Evolutionary conservation across 2,329 filamentous ascomycete species (phyloP).

Genomic region (Botrytis fabae): DNA sequence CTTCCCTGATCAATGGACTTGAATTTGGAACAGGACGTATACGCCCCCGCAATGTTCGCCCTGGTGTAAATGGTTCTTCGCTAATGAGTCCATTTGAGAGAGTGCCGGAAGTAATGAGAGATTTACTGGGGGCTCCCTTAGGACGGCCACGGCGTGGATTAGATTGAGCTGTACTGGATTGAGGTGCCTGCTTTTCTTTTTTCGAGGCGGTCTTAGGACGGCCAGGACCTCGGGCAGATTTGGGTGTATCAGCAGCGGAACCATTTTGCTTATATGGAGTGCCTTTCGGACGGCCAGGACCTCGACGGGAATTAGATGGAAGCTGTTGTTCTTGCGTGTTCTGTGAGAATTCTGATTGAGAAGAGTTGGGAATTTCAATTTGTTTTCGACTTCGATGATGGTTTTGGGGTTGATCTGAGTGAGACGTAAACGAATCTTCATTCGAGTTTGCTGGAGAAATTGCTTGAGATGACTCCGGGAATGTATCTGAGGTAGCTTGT

Average conservation of each 20-base stretch:
- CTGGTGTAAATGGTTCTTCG: neutral
- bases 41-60: neutral
- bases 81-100: neutral
- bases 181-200: neutral
- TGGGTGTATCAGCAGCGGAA: neutral
- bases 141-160: slow-evolving; percentile 2
- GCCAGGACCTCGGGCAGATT: neutral
- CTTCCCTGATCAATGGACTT: neutral
- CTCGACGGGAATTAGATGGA: neutral
- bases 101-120: neutral
- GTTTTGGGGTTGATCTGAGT: neutral
- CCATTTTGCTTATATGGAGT: neutral
- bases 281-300: neutral
- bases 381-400: neutral
- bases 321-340: neutral
- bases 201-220: neutral
- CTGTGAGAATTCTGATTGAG: neutral
- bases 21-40: neutral
- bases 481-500: neutral
- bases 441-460: neutral
- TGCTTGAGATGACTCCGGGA: slow-evolving; percentile 3
- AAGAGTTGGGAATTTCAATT: slow-evolving; percentile 4
- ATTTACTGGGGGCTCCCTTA: neutral
- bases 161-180: neutral
- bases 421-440: neutral